Base-by-base conservation (phyloP, 2,329 filamentous ascomycete genomes). In the Karstenula rhodostoma region DNA sequence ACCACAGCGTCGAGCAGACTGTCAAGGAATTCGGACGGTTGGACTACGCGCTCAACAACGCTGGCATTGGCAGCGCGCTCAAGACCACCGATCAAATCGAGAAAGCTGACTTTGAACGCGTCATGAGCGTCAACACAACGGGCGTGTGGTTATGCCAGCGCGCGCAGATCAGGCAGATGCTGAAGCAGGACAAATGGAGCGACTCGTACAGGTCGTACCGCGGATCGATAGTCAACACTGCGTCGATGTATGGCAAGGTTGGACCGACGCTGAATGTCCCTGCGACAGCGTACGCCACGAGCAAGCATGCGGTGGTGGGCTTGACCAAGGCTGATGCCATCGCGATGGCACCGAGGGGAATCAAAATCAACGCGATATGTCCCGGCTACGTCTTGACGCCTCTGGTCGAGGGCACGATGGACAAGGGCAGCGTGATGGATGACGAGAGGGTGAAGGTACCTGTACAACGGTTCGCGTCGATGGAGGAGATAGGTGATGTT, bases 401-500 rank as follows among this genome's bases (percentile, higher is more conserved):
- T 0, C 64, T 83, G 3, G 59, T 80, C 0, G 32, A 60, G 10
- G 57, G 58, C 27, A 71, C 70, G 57, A 70, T 71, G 46, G 57
- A 51, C 23, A 47, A 64, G 7, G 74, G 65, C n/a, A 64, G 64
- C 29, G 65, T 72, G 15, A 67, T 68, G 44, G 73, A 82, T 61
- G 71, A 67, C 35, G 81, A 84, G 53, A 58, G 64, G 29, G 51
- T 62, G n/a, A 76, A 76, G 60, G 67, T 82, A 4, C 82, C 85
- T 0, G 63, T 86, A 49, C 74, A 78, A n/a, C 78, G 85, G 9
- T 69, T 85, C 33, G 68, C 85, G 1, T 84, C 83, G n/a, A 84
- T 87, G 0, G 80, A 82, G 10, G 90, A 93, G 73, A 85, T 93
- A 37, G 90, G 88, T 2, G 91, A 91, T 69, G 89, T 89, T 27